Evolutionary conservation across 352 stramenopile genomes (phyloP).

Genomic region (Peronosclerospora sorghi): DNA sequence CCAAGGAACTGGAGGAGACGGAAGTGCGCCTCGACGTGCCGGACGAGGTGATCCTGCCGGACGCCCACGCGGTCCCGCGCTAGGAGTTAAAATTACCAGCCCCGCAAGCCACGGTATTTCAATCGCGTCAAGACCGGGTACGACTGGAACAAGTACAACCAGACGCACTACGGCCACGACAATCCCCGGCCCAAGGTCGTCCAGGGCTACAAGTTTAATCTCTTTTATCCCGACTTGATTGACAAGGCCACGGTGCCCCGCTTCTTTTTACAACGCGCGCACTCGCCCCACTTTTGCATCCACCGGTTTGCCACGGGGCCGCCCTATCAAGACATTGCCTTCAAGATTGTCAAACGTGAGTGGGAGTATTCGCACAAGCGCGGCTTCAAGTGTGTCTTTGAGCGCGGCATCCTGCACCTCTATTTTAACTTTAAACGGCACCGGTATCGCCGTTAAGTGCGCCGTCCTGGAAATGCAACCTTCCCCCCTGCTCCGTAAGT

Average conservation of each 20-base stretch:
- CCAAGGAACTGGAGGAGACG: too few species aligned
- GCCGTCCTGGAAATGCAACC: too few species aligned
- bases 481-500: too few species aligned
- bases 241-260: constrained; percentile 92
- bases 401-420: constrained; percentile 95
- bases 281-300: constrained; percentile 94
- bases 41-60: too few species aligned
- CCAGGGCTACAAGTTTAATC: constrained; percentile 99
- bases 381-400: too few species aligned
- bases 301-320: constrained; percentile 95
- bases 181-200: constrained; percentile 99
- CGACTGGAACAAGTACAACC: constrained; percentile 99
- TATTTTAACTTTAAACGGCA: constrained; percentile 99
- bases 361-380: too few species aligned
- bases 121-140: constrained; percentile 99
- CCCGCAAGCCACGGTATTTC: constrained; percentile 97
- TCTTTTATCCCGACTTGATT: constrained; percentile 99
- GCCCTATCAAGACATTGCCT: constrained; percentile 99
- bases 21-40: too few species aligned
- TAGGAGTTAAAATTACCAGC: constrained; percentile 97
- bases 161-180: constrained; percentile 99
- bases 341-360: constrained; percentile 99
- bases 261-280: constrained; percentile 91
- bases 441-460: too few species aligned
- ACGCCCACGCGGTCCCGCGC: constrained; percentile 42